A percentile compares a stretch with the other conserved stretches of the same genome.
Evolutionary conservation across 495 filamentous ascomycete genomes (phyloP).

Genomic region (Aspergillus egyptiacus): DNA sequence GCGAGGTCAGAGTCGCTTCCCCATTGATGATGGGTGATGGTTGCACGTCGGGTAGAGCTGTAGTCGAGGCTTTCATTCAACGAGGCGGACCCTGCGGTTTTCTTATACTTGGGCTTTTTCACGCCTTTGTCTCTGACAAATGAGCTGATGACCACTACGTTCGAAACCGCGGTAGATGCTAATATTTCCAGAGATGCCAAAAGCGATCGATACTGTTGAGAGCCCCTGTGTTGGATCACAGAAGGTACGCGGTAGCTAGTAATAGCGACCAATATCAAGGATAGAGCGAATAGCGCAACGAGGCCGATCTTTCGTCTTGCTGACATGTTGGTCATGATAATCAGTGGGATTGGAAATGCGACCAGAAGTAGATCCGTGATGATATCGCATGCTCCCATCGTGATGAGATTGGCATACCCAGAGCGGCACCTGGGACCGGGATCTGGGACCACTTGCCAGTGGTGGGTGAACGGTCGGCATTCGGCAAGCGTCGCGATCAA

Average conservation of each 20-base stretch:
- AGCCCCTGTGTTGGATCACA: conserved; percentile 55
- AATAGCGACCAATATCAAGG: conserved; percentile 64
- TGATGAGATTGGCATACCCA: conserved; percentile 78
- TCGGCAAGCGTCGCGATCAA: conserved; percentile 76
- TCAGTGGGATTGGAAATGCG: conserved; percentile 80
- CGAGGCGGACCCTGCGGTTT: conserved; percentile 45
- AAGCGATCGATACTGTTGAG: conserved; percentile 70
- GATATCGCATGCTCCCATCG: conserved; percentile 80
- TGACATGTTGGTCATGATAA: conserved; percentile 65
- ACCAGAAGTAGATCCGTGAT: conserved; percentile 84
- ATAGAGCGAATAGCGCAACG: conserved; percentile 73
- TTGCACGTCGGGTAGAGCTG: conserved; percentile 43
- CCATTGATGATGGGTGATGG: conserved; percentile 59
- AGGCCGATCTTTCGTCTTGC: conserved; percentile 61
- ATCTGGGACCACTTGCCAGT: conserved; percentile 90
- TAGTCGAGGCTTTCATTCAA: conserved; percentile 48
- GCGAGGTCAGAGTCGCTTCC: conserved; percentile 79
- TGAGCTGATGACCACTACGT: conserved; percentile 71
- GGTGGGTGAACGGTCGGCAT: conserved; percentile 76
- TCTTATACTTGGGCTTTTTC: conserved; percentile 71
- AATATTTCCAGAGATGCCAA: conserved; percentile 73
- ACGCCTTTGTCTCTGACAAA: conserved; percentile 73
- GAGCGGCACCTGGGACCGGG: conserved; percentile 78
- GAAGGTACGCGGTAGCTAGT: conserved; percentile 72
- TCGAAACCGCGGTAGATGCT: conserved; percentile 69